These are phyloP conservation scores for Claviceps humidiphila DNA, from an alignment of 2,329 filamentous ascomycete species.

Conservation along the genomic window DNA sequence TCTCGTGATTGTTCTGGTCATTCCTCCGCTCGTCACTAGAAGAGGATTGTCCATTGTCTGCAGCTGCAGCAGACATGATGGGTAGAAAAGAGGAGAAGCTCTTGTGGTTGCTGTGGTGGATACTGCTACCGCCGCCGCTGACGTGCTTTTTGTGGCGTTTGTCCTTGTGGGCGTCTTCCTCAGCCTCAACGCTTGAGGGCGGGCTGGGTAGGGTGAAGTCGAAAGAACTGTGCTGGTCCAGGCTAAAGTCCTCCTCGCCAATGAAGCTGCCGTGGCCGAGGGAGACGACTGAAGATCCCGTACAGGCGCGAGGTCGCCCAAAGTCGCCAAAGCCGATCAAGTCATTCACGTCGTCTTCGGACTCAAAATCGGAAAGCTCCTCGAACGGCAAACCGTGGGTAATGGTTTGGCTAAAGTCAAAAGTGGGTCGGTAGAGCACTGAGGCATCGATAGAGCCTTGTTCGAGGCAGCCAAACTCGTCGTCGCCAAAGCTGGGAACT, in stretches of 20 bases:
- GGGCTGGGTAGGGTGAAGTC: conserved; percentile 51
- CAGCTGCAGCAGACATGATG: conserved; percentile 28
- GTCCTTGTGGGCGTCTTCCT: conserved; percentile 34
- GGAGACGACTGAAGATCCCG: conserved; percentile 52
- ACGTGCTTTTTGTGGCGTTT: conserved; percentile 44
- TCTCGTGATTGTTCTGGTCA: background rate
- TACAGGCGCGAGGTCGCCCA: conserved; percentile 58
- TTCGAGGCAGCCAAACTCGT: conserved; percentile 41
- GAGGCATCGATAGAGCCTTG: conserved; percentile 33
- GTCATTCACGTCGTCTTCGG: conserved; percentile 69
- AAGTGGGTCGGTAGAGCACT: conserved; percentile 25
- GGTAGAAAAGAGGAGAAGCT: conserved; percentile 21
- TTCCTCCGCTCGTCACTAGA: conserved; percentile 22
- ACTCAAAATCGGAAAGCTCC: conserved; percentile 79
- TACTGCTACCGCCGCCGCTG: conserved; percentile 34
- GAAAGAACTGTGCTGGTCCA: conserved; percentile 54
- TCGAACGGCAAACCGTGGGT: conserved; percentile 62
- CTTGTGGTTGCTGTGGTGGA: conserved; percentile 26
- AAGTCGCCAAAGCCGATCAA: conserved; percentile 54
- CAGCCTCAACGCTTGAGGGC: conserved; percentile 22
- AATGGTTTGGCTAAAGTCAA: conserved; percentile 38
- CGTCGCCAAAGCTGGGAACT: conserved; percentile 50
- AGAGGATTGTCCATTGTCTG: conserved; percentile 21
- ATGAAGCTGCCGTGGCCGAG: conserved; percentile 68
- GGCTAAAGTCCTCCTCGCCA: conserved; percentile 62